Evolutionary conservation across 805 yeast species (phyloP), one percentile per base, ranked within the genome.

Genomic region (Myxozyma lipomycoides): DNA sequence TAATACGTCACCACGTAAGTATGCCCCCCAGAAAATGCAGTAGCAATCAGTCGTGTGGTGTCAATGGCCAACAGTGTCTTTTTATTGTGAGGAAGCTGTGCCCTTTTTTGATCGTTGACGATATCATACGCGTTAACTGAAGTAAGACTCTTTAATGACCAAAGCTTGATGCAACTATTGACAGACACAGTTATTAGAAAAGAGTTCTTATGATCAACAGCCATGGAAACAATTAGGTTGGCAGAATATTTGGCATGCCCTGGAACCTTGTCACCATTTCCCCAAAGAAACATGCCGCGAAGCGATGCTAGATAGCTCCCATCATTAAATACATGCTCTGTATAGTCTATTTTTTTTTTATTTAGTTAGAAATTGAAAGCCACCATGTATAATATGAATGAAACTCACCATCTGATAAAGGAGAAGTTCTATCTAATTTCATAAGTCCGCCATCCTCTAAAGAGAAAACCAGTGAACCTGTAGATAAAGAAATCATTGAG

Each of bases 361-460:
- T 35, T 36, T 21, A 21, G 19, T 38, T 23, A 36, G 34, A 18
- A 12, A 21, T 5, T n/a, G n/a, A n/a, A n/a, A n/a, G n/a, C n/a
- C n/a, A n/a, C n/a, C n/a, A n/a, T 19, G 10, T 21, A 3, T 17
- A 15, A 12, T 25, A 23, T 28, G 7, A 38, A 25, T 28, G 26
- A 34, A 3, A 19, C 53, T 4, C 28, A 52, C 57, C 57, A 42
- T 55, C 51, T 23, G 56, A 24, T 12, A 73, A 64, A 9, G 67
- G 56, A 18, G 50, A 19, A 5, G 59, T 40, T 35, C 72, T 59
- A 26, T 59, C 47, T 18, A 53, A 34, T 44, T 51, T 55, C 44
- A 87, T 67, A 38, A 89, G 64, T 1, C 90, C 87, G 23, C 97
- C 96, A 67, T 90, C 95, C 40, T 75, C 73, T 43, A 89, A 70